A percentile compares a stretch with the other conserved stretches of the same genome.
phyloP scores from a whole-genome alignment of 805 yeast genomes.

The Kurtzmaniella fragi region DNA sequence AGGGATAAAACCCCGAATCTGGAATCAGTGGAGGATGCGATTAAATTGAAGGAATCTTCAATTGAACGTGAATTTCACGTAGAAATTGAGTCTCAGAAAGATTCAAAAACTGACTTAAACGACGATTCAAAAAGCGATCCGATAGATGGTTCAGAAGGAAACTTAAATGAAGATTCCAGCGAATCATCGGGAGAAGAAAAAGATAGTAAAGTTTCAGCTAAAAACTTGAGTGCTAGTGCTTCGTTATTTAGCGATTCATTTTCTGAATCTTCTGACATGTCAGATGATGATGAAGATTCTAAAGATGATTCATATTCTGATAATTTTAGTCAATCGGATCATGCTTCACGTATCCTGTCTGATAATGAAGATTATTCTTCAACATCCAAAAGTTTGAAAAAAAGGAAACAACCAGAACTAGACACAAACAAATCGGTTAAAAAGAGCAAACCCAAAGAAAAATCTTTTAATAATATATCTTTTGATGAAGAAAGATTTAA shows the following conservation, averaged over 20 bases:
- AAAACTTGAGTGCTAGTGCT: no score
- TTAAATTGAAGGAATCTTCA: no score
- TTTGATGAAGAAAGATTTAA: constrained; percentile 13
- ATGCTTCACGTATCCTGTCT: no score
- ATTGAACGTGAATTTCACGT: no score
- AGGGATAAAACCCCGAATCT: no score
- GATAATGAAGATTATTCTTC: no score
- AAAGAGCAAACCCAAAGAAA: not conserved
- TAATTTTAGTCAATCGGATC: no score
- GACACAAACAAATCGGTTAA: constrained; percentile 2
- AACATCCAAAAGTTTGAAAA: not conserved
- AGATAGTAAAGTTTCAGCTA: not conserved
- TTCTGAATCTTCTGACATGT: no score
- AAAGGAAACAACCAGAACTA: constrained; percentile 3
- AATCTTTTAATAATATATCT: constrained; percentile 9
- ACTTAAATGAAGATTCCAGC: not conserved
- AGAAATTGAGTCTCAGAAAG: not conserved
- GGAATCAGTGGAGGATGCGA: no score
- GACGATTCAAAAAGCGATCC: not conserved
- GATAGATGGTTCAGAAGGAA: not conserved
- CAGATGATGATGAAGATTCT: no score
- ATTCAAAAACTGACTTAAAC: constrained; percentile 1
- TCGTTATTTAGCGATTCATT: no score
- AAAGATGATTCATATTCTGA: no score
- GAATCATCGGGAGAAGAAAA: not conserved